Base-by-base conservation (phyloP, 495 filamentous ascomycete species). In the Neurospora sp. region DNA sequence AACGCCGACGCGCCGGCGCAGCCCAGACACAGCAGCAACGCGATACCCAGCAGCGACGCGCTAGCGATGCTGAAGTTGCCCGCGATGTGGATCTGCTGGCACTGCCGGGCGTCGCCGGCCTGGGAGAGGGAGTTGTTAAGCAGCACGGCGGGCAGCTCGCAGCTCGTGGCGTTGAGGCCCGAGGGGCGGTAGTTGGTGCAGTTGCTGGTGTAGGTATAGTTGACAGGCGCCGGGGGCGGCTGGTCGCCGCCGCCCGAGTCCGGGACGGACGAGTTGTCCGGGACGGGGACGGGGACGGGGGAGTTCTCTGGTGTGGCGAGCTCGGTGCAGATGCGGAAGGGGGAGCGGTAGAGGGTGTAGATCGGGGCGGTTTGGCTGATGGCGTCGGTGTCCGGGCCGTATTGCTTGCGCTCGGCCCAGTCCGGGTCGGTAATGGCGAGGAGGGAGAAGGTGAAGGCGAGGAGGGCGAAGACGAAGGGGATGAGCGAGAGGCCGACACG, bases 91-190 rank as follows among this genome's bases (percentile, higher is more conserved):
- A 68, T 68, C 61, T 68, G 61, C 61, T 68, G 61, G 61, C 61
- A 68, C 61, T 68, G 61, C 27, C 61, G 61, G n/a, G 61, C 61
- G 61, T 68, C 61, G 61, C 61, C 61, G 61, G 61, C 61, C 61
- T 68, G 61, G 27, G 61, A 38, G n/a, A 37, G 10, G 27, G 38
- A 35, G 61, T 68, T 68, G 61, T 38, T 68, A 27, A 35, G 31
- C 16, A 38, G 31, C n/a, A 68, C 27, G 27, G 27, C 38, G 27
- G 61, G 61, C 14, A 68, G 61, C 27, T 68, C 61, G 61, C 61
- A 68, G 61, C 61, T 31, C 27, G 61, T 68, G 16, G 38, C 16
- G 61, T 27, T 27, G 27, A 27, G 38, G 61, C 61, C 61, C 17
- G 14, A 35, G 61, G 38, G 27, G 14, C 27, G 27, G 27, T 35